Evolutionary conservation across 768 basidiomycete genomes (phyloP).

Genomic region (Ramaria rubella): DNA sequence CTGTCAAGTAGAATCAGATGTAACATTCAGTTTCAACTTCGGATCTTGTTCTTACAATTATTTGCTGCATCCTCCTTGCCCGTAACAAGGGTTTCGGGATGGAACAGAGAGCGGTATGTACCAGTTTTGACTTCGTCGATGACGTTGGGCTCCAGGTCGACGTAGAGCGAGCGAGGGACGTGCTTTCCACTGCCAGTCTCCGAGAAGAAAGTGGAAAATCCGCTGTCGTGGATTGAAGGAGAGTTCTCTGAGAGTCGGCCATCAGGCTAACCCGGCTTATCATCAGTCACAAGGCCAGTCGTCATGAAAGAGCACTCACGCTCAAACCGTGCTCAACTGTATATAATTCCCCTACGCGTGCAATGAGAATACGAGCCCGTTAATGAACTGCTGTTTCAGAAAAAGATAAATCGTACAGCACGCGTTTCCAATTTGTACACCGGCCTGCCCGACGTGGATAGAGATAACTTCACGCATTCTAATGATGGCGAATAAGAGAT

Average conservation of each 20-base stretch:
- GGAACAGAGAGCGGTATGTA: constrained; percentile 88
- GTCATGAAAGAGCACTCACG: constrained; percentile 42
- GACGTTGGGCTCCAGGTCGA: constrained; percentile 91
- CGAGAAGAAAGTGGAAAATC: constrained; percentile 98
- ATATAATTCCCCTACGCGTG: constrained; percentile 81
- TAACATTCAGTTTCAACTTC: background rate
- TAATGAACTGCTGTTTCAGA: constrained; percentile 18
- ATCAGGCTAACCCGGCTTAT: constrained; percentile 58
- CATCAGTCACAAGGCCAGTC: constrained; percentile 14
- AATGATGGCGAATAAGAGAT: constrained; percentile 16
- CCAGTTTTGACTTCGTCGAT: constrained; percentile 94
- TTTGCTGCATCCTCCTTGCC: constrained; percentile 99
- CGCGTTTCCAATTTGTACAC: constrained; percentile 90
- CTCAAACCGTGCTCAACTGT: constrained; percentile 95
- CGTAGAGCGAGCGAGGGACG: constrained; percentile 94
- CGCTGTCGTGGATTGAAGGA: constrained; percentile 65
- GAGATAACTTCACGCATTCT: constrained; percentile 92
- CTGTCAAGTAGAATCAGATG: constrained; percentile 33
- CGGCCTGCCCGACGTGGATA: constrained; percentile 95
- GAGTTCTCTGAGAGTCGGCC: constrained; percentile 75
- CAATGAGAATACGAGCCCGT: background rate
- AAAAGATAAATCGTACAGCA: constrained; percentile 61
- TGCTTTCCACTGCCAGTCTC: constrained; percentile 91
- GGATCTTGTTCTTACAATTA: constrained; percentile 71
- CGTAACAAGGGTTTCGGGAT: constrained; percentile 93